These are phyloP conservation scores for Conoideocrella luteorostrata DNA, from an alignment of 2,329 filamentous ascomycete species.

Conservation along the genomic window DNA sequence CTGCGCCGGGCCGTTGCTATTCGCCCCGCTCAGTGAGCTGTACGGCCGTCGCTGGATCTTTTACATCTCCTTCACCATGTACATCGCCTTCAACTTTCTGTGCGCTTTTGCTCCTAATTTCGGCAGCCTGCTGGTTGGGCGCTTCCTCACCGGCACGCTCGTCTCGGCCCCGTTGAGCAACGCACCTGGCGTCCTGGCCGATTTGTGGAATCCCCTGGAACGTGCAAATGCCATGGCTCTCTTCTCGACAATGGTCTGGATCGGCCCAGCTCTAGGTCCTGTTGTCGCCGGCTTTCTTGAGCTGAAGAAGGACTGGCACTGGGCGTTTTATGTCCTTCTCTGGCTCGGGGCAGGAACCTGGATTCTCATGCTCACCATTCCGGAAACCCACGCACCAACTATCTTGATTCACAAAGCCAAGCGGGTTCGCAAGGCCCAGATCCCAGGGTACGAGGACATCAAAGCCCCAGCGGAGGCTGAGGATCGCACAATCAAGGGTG, in stretches of 20 bases:
- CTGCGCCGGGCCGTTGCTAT: constrained; percentile 51
- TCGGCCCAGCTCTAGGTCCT: constrained; percentile 47
- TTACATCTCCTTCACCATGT: constrained; percentile 40
- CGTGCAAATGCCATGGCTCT: constrained; percentile 48
- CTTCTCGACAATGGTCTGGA: constrained; percentile 47
- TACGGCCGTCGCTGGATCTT: constrained; percentile 50
- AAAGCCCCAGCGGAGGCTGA: constrained; percentile 40
- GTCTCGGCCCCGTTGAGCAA: constrained; percentile 44
- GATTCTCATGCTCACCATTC: constrained; percentile 48
- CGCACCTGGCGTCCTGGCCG: constrained; percentile 44
- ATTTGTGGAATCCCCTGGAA: constrained; percentile 46
- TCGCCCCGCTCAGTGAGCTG: constrained; percentile 52
- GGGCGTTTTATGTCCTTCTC: constrained; percentile 43
- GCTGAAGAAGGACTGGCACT: constrained; percentile 47
- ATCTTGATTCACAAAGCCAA: constrained; percentile 48
- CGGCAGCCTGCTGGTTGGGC: constrained; percentile 43
- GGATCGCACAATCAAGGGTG: constrained; percentile 32
- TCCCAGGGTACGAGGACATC: constrained; percentile 46
- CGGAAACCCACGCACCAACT: constrained; percentile 47
- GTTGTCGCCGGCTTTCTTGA: constrained; percentile 51
- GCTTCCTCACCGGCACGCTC: constrained; percentile 50
- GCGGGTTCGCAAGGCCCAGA: constrained; percentile 40
- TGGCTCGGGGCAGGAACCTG: constrained; percentile 33
- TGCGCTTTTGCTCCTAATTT: constrained; percentile 51
- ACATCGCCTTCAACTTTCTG: constrained; percentile 45